phyloP scores from a whole-genome alignment of 148 eudicot genomes.

The Fallopia convolvulus region DNA sequence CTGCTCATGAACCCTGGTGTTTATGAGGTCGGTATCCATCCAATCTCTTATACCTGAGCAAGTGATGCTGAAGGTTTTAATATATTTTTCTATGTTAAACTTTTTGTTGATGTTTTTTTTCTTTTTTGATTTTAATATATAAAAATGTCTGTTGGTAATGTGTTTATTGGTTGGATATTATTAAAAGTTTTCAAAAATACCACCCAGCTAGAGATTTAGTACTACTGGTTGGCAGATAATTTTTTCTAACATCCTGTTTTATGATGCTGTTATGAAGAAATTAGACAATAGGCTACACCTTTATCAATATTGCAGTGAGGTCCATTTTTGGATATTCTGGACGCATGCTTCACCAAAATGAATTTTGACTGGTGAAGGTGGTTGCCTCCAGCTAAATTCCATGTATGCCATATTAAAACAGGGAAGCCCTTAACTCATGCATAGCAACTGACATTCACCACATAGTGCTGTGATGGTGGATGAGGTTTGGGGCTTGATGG shows the following conservation, averaged over 20 bases:
- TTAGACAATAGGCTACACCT: background rate
- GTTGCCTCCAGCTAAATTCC: background rate
- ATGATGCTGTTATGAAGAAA: background rate
- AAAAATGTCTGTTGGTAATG: background rate
- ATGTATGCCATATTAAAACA: background rate
- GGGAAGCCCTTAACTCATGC: background rate
- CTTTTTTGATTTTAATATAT: background rate
- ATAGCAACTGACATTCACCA: background rate
- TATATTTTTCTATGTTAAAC: background rate
- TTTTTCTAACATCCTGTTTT: background rate
- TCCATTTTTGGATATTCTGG: background rate
- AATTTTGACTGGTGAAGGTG: background rate
- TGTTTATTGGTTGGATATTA: background rate
- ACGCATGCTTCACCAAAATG: background rate
- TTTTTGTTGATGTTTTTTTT: background rate
- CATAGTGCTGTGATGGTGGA: background rate
- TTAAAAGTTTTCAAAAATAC: background rate
- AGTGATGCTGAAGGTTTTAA: background rate
- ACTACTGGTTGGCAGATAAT: background rate
- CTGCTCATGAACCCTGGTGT: conserved; percentile 96
- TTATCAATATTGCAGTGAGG: background rate
- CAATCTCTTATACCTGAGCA: background rate
- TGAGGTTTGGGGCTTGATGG: background rate
- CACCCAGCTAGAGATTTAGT: background rate
- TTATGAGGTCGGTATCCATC: conserved; percentile 42